A percentile compares a stretch with the other conserved stretches of the same genome.
phyloP scores from a whole-genome alignment of 1,139 yeast species.

The Kodamaea arcana region DNA sequence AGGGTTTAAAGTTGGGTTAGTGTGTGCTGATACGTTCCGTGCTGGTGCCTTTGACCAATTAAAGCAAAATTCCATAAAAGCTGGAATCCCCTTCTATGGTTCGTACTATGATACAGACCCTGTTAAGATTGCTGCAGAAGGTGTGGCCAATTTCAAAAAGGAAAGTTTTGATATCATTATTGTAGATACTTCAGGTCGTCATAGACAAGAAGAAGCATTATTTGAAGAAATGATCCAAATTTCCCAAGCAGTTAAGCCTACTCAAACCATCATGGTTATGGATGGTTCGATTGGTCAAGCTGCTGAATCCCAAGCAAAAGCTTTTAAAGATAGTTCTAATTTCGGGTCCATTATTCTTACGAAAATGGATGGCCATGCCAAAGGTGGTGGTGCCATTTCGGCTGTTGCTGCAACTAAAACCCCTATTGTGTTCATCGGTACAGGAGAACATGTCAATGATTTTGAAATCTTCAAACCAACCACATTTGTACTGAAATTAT shows the following conservation, averaged over 20 bases:
- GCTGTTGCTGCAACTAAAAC: conserved; percentile 97
- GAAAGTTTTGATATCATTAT: conserved; percentile 91
- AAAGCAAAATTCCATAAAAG: conserved; percentile 94
- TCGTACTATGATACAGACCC: conserved; percentile 96
- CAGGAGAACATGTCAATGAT: conserved; percentile 96
- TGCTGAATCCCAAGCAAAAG: conserved; percentile 90
- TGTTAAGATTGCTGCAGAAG: conserved; percentile 84
- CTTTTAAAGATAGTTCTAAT: conserved; percentile 88
- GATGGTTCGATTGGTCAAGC: conserved; percentile 99
- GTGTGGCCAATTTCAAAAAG: conserved; percentile 86
- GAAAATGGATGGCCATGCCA: conserved; percentile 98
- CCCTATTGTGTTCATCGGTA: conserved; percentile 95
- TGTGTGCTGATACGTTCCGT: conserved; percentile 98
- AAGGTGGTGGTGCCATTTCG: conserved; percentile 98
- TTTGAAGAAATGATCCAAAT: conserved; percentile 95
- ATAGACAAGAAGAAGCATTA: conserved; percentile 87
- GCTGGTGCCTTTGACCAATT: conserved; percentile 99
- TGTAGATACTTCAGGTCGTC: conserved; percentile 98
- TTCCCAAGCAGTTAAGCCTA: conserved; percentile 78
- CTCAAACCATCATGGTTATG: conserved; percentile 94
- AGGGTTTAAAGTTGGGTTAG: conserved; percentile 92
- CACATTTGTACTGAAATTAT: conserved; percentile 79
- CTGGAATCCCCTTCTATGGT: conserved; percentile 91
- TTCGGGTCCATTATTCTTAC: conserved; percentile 95
- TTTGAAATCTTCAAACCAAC: conserved; percentile 89